Evolutionary conservation across 2,329 filamentous ascomycete species (phyloP).

Genomic region (Penicillium sp.): DNA sequence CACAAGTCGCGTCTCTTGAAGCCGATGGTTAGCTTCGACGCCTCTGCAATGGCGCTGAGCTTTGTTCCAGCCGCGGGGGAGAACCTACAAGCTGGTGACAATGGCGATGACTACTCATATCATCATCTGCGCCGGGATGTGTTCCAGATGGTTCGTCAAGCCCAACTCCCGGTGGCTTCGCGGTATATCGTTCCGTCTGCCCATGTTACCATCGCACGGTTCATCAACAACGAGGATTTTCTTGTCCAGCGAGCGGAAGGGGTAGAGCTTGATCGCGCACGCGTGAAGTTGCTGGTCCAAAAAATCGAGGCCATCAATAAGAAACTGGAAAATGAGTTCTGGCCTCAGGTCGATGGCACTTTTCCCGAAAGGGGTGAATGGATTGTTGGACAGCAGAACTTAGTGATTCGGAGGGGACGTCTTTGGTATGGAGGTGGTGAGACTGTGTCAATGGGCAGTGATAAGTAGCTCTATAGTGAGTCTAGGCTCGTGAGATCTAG

Average conservation of each 20-base stretch:
- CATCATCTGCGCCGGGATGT: slow-evolving; percentile 83
- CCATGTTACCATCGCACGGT: slow-evolving; percentile 81
- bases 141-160: slow-evolving; percentile 60
- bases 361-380: slow-evolving; percentile 65
- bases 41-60: slow-evolving; percentile 78
- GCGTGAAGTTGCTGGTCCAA: slow-evolving; percentile 64
- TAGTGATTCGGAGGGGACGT: slow-evolving; percentile 71
- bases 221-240: slow-evolving; percentile 66
- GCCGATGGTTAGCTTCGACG: slow-evolving; percentile 79
- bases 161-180: slow-evolving; percentile 68
- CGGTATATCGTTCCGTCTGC: slow-evolving; percentile 87
- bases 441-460: slow-evolving; percentile 49
- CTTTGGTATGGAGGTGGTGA: slow-evolving; percentile 90
- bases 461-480: neutral
- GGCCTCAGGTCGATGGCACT: slow-evolving; percentile 54
- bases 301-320: slow-evolving; percentile 73
- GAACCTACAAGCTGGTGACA: slow-evolving; percentile 43
- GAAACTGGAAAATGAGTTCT: slow-evolving; percentile 70
- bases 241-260: slow-evolving; percentile 35
- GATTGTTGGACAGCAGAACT: slow-evolving; percentile 75
- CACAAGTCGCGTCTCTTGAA: slow-evolving; percentile 75
- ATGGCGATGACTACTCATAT: slow-evolving; percentile 67
- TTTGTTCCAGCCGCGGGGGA: slow-evolving; percentile 78
- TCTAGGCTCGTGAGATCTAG: too few relatives aligned
- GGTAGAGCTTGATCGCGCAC: slow-evolving; percentile 45